phyloP scores from a whole-genome alignment of 495 filamentous ascomycete species.

The Podospora comata region DNA sequence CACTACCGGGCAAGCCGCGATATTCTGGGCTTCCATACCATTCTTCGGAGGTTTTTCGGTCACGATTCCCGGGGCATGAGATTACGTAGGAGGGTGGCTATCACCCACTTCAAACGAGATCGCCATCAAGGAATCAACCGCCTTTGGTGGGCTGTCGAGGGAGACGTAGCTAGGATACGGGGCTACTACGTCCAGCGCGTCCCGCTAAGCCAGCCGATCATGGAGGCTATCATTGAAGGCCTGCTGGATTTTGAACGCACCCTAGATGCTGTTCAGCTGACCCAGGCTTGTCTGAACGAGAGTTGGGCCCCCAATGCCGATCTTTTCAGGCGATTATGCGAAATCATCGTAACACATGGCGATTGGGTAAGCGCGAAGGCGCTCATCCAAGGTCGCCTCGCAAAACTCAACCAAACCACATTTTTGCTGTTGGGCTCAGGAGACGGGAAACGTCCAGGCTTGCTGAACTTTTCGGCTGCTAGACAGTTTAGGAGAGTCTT shows the following conservation, averaged over 20 bases:
- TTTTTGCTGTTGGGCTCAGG: background rate
- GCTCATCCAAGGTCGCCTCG: slow-evolving; percentile 29
- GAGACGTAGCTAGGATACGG: slow-evolving; percentile 14
- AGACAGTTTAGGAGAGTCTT: background rate
- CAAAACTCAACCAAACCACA: slow-evolving; percentile 25
- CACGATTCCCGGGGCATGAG: slow-evolving; percentile 26
- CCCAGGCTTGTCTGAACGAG: slow-evolving; percentile 35
- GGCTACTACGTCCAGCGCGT: slow-evolving; percentile 30
- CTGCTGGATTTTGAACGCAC: slow-evolving; percentile 38
- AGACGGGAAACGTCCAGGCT: background rate
- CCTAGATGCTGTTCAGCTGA: slow-evolving; percentile 33
- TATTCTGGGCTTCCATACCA: slow-evolving; percentile 36
- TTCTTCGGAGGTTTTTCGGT: slow-evolving; percentile 40
- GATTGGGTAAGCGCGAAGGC: slow-evolving; percentile 30
- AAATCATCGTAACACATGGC: slow-evolving; percentile 27
- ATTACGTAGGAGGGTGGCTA: slow-evolving; percentile 17
- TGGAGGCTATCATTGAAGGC: slow-evolving; percentile 39
- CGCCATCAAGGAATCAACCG: slow-evolving; percentile 8
- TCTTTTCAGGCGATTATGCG: slow-evolving; percentile 36
- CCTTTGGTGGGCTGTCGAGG: slow-evolving; percentile 19
- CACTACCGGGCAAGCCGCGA: slow-evolving; percentile 50
- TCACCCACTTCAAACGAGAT: slow-evolving; percentile 1
- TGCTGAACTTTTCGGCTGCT: background rate
- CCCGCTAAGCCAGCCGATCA: slow-evolving; percentile 23
- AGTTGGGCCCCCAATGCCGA: slow-evolving; percentile 22